Evolutionary conservation across 129 eudicot species (phyloP).

Genomic region (Dittrichia graveolens): DNA sequence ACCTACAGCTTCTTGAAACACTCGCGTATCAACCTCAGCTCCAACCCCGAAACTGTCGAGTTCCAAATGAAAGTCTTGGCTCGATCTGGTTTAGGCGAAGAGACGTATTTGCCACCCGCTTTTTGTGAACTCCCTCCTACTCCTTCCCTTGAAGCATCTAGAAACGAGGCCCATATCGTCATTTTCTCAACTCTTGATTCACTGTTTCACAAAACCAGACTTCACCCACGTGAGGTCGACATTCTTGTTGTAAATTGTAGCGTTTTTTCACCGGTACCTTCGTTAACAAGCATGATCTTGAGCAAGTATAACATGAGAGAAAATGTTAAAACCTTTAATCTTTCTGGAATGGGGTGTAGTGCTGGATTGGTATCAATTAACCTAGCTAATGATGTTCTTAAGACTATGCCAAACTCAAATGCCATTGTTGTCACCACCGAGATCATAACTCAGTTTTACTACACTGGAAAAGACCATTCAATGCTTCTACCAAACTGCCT

Average conservation of each 20-base stretch:
- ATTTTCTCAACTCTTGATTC: slow-evolving; percentile 63
- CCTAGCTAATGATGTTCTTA: slow-evolving; percentile 67
- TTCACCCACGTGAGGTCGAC: slow-evolving; percentile 69
- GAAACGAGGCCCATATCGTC: slow-evolving; percentile 60
- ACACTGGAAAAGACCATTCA: slow-evolving; percentile 68
- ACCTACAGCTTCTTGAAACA: slow-evolving; percentile 84
- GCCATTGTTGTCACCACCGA: slow-evolving; percentile 69
- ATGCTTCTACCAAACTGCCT: slow-evolving; percentile 80
- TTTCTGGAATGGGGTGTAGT: slow-evolving; percentile 88
- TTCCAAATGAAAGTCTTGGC: slow-evolving; percentile 78
- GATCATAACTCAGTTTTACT: slow-evolving; percentile 67
- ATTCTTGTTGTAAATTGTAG: slow-evolving; percentile 71
- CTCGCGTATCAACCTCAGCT: slow-evolving; percentile 46
- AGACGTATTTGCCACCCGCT: slow-evolving; percentile 74
- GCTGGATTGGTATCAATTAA: slow-evolving; percentile 68
- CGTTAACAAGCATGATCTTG: slow-evolving; percentile 70
- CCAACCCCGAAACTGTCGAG: slow-evolving; percentile 62
- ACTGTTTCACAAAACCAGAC: slow-evolving; percentile 39
- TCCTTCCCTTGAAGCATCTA: slow-evolving; percentile 64
- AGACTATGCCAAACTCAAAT: slow-evolving; percentile 52
- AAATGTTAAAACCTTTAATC: slow-evolving; percentile 60
- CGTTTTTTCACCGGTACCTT: slow-evolving; percentile 72
- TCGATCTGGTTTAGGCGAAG: slow-evolving; percentile 79
- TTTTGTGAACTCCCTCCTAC: slow-evolving; percentile 70
- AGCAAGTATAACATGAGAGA: slow-evolving; percentile 72